Percentiles rank a stretch among this genome's conserved stretches.
Conservation (phyloP, 2,329 filamentous ascomycete species). For the Fusarium liriodendri region DNA sequence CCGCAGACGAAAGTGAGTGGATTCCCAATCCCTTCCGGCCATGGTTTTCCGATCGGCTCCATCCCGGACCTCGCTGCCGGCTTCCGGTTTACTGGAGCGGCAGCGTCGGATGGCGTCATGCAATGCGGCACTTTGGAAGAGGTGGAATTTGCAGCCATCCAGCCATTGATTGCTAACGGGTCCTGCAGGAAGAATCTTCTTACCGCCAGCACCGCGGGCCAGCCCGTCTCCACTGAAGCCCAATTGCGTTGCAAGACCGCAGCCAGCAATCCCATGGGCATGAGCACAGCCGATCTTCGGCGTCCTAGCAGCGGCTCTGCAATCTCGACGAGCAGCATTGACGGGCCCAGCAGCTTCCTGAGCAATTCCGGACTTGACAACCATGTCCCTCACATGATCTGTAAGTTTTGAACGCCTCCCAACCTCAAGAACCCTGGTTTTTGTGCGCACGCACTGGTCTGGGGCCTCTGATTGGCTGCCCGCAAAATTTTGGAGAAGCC, state of each 20-base stretch:
- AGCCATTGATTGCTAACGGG: conserved; percentile 36
- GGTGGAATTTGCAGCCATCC: conserved; percentile 1
- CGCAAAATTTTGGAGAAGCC: conserved; percentile 35
- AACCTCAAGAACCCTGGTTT: conserved; percentile 26
- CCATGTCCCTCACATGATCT: conserved; percentile 61
- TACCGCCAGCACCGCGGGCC: conserved; percentile 52
- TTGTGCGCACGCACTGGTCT: conserved; percentile 24
- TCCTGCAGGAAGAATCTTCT: conserved; percentile 57
- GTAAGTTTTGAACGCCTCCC: conserved; percentile 52
- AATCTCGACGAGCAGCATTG: conserved; percentile 47
- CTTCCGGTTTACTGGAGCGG: conserved; percentile 17
- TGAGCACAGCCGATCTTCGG: conserved; percentile 51
- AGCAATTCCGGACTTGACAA: conserved; percentile 50
- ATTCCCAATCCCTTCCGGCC: conserved; percentile 9
- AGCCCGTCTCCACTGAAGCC: conserved; percentile 57
- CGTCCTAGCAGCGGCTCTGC: conserved; percentile 52
- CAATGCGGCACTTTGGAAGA: conserved; percentile 15
- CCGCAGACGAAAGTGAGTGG: conserved; percentile 84
- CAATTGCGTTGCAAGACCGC: conserved; percentile 54
- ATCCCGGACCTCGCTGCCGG: conserved; percentile 4
- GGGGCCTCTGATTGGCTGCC: conserved; percentile 31
- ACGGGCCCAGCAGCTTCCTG: conserved; percentile 42
- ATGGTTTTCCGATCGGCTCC: conserved; percentile 18
- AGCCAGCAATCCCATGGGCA: conserved; percentile 42
- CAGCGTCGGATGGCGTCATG: conserved; percentile 28